Evolutionary conservation across 1,284 basidiomycete genomes (phyloP).

Genomic region (Moesziomyces sp.): DNA sequence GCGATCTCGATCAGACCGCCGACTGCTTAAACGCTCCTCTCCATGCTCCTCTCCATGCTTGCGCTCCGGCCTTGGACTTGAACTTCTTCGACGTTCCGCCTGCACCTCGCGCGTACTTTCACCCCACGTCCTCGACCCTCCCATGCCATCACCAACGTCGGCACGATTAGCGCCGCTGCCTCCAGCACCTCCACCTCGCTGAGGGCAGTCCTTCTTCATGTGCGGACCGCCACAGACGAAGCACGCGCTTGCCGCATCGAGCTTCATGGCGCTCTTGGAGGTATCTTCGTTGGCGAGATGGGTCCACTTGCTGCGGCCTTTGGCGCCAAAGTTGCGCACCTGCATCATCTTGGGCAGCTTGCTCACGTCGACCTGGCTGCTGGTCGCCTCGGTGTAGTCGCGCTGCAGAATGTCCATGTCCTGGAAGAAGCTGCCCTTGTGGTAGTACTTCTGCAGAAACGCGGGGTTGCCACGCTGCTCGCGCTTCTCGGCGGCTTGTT

Average conservation of each 20-base stretch:
- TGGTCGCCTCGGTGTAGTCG: conserved; percentile 89
- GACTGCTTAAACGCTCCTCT: neutral
- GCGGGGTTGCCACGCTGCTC: conserved; percentile 84
- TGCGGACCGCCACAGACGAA: conserved; percentile 76
- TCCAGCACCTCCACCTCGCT: conserved; percentile 15
- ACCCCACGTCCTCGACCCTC: neutral
- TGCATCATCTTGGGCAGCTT: conserved; percentile 94
- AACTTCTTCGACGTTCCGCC: conserved; percentile 11
- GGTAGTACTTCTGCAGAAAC: conserved; percentile 98
- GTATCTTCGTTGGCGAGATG: conserved; percentile 96
- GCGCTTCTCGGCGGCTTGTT: conserved; percentile 15
- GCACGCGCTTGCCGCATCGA: conserved; percentile 75
- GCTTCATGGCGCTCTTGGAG: conserved; percentile 67
- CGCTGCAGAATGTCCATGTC: conserved; percentile 88
- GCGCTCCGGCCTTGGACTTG: conserved; percentile 8
- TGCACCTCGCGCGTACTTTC: neutral
- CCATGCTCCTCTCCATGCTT: conserved; percentile 6
- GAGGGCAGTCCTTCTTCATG: conserved; percentile 65
- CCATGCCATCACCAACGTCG: neutral
- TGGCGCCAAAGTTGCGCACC: conserved; percentile 94
- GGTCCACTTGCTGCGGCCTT: conserved; percentile 80
- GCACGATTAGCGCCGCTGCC: conserved; percentile 20
- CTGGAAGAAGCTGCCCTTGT: conserved; percentile 96
- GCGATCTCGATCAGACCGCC: neutral
- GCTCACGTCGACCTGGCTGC: conserved; percentile 81